These are phyloP conservation scores for Luvunga scandens DNA, from an alignment of 345 rosid species.

Conservation along the genomic window DNA sequence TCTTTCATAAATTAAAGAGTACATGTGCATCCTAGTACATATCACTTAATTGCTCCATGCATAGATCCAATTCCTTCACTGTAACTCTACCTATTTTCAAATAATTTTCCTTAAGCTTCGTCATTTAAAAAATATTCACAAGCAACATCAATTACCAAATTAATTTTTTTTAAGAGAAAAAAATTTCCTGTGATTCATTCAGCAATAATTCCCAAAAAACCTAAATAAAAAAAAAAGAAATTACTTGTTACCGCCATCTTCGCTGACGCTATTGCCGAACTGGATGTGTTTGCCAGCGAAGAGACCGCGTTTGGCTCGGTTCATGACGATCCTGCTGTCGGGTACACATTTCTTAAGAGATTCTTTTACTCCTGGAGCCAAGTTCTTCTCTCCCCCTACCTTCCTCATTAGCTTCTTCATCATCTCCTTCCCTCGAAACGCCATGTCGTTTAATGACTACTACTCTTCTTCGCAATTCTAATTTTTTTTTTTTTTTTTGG, in stretches of 20 bases:
- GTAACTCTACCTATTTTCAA: no score
- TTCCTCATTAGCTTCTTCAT: constrained; percentile 80
- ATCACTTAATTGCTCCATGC: neutral
- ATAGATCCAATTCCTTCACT: neutral
- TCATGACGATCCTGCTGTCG: constrained; percentile 68
- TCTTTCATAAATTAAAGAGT: neutral
- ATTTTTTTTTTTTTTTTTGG: no score
- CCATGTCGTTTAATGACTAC: constrained; percentile 34
- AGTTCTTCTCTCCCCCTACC: constrained; percentile 67
- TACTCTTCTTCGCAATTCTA: neutral
- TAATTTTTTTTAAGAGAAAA: neutral
- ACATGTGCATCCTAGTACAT: neutral
- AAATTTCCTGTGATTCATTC: neutral
- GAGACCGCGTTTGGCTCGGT: constrained; percentile 80
- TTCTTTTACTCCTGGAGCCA: constrained; percentile 59
- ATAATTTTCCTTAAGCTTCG: neutral
- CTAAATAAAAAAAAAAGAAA: neutral
- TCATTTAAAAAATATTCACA: neutral
- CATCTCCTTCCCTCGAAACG: constrained; percentile 83
- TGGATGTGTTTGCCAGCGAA: constrained; percentile 92
- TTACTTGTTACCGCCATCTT: constrained; percentile 95
- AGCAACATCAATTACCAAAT: neutral
- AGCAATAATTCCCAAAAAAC: neutral
- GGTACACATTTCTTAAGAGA: constrained; percentile 70
- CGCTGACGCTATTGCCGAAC: constrained; percentile 84